Evolutionary conservation across 1,284 basidiomycete genomes (phyloP), one percentile per base, ranked within the genome.

Genomic region (Apiotrichum montevideense): DNA sequence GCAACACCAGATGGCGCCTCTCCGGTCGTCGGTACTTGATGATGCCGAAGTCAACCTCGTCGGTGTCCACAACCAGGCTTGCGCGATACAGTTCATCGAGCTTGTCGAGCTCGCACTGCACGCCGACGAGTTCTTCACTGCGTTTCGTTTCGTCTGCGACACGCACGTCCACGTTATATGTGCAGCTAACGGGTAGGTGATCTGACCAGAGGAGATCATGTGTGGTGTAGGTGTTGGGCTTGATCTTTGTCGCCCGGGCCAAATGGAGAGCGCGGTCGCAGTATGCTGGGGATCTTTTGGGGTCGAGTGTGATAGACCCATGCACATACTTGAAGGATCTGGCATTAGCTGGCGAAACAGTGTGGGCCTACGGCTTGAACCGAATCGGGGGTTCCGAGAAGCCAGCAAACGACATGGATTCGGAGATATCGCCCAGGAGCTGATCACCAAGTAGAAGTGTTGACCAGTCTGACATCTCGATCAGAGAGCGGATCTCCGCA

Each of bases 71-170:
- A 58, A 77, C 78, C 54, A 81, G 60, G n/a, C 77, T 75, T 21
- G 78, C 77, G 8, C 80, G 77, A 58, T 78, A 80, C 3, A 72
- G 65, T 37, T 66, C 70, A 46, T 78, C 74, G 15, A 84, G 66
- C 29, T 64, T 67, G 32, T 76, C 69, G 49, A 83, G 66, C 54
- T 73, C 77, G 37, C 61, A 52, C 39, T 67, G 64, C 47, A 77
- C 69, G 3, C 52, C 60, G 14, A 79, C 63, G 6, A 81, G 65
- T 8, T 66, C 65, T 49, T 79, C 75, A 41, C 48, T 56, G 3
- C 69, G 63, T 49, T 65, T 68, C 5, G 58, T 47, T 35, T 62
- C 63, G 53, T 73, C 69, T 1, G 62, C 66, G 4, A 71, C 63
- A 7, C 67, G 54, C 1, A 64, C 62, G 6, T 62, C 52, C 1